Evolutionary conservation across 2,329 filamentous ascomycete species (phyloP).

Genomic region (Didymella glomerata): DNA sequence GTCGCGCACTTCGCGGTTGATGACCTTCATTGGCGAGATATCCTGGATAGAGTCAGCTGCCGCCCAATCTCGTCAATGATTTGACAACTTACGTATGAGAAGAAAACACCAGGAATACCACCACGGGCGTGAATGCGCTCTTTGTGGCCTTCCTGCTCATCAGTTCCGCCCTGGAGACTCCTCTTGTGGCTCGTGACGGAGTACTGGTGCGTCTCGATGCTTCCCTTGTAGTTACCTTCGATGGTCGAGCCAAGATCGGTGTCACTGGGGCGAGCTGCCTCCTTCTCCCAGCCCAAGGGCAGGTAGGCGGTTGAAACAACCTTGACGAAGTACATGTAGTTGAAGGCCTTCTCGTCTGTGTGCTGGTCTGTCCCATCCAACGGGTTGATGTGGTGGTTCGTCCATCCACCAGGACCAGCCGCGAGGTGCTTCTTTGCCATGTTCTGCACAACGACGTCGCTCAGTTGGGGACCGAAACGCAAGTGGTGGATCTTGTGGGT

Average conservation of each 20-base stretch:
- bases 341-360: slow-evolving; percentile 84
- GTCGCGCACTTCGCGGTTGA: slow-evolving; percentile 89
- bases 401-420: slow-evolving; percentile 71
- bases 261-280: slow-evolving; percentile 42
- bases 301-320: slow-evolving; percentile 96
- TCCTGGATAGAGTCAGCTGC: slow-evolving; percentile 66
- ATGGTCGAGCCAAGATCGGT: slow-evolving; percentile 58
- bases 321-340: slow-evolving; percentile 99
- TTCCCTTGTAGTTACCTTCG: slow-evolving; percentile 72
- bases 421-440: slow-evolving; percentile 59
- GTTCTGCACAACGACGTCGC: slow-evolving; percentile 67
- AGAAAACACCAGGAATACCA: slow-evolving; percentile 97
- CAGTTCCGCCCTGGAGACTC: slow-evolving; percentile 82
- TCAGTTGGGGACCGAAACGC: slow-evolving; percentile 91
- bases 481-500: slow-evolving; percentile 87
- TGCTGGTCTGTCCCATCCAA: slow-evolving; percentile 81
- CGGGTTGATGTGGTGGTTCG: slow-evolving; percentile 90
- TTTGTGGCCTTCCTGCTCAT: slow-evolving; percentile 86
- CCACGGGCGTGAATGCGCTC: slow-evolving; percentile 89
- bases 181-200: slow-evolving; percentile 96
- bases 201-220: slow-evolving; percentile 97
- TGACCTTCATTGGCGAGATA: slow-evolving; percentile 99
- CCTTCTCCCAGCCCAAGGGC: slow-evolving; percentile 84
- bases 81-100: slow-evolving; percentile 81
- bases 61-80: neutral